phyloP scores from a whole-genome alignment of 345 rosid genomes.

The Brassica cretica region DNA sequence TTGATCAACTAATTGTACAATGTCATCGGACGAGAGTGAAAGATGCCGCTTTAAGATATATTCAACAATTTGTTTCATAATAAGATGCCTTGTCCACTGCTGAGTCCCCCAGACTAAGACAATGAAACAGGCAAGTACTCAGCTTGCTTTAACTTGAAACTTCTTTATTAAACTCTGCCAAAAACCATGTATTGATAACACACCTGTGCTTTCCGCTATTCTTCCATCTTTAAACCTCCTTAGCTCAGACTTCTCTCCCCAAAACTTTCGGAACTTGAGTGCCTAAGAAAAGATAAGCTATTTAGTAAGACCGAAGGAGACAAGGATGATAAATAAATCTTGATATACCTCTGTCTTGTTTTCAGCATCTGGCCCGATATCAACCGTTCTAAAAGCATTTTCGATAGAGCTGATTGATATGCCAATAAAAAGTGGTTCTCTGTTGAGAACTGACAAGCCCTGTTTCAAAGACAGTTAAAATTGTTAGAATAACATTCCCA shows the following conservation, averaged over 20 bases:
- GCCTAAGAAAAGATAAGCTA: slow-evolving; percentile 47
- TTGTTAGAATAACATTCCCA: slow-evolving; percentile 10
- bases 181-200: slow-evolving; percentile 31
- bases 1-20: slow-evolving; percentile 75
- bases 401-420: slow-evolving; percentile 71
- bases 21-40: slow-evolving; percentile 50
- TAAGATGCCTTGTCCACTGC: slow-evolving; percentile 73
- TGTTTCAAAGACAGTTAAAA: slow-evolving; percentile 35
- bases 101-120: slow-evolving; percentile 77
- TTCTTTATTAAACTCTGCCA: slow-evolving; percentile 10
- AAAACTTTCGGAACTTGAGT: slow-evolving; percentile 67
- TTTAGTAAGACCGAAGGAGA: slow-evolving; percentile 13
- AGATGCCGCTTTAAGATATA: slow-evolving; percentile 65
- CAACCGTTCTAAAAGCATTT: slow-evolving; percentile 72
- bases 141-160: slow-evolving; percentile 23
- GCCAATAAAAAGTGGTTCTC: slow-evolving; percentile 72
- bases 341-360: slow-evolving; percentile 74
- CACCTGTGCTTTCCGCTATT: slow-evolving; percentile 94
- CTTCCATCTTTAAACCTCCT: slow-evolving; percentile 91
- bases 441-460: slow-evolving; percentile 70
- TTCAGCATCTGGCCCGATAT: slow-evolving; percentile 92
- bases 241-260: slow-evolving; percentile 93
- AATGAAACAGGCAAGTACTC: slow-evolving; percentile 22
- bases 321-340: slow-evolving; percentile 1
- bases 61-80: slow-evolving; percentile 71